Conservation (phyloP, 2,329 filamentous ascomycete genomes). For the Botryotinia narcissicola region DNA sequence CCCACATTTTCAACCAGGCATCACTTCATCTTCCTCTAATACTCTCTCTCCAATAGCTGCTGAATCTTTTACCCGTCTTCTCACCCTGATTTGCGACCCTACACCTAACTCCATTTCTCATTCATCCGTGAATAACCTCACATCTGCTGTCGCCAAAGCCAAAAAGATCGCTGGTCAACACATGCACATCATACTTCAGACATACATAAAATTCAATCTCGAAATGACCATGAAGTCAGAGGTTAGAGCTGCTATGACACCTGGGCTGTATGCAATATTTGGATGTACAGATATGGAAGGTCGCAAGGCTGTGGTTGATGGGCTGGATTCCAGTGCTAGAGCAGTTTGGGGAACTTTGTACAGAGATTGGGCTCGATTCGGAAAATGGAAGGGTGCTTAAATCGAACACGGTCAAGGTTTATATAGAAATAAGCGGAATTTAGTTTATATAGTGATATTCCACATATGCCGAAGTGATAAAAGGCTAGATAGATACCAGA, state of each 20-base stretch:
- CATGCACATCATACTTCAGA: conserved; percentile 59
- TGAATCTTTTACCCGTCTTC: conserved; percentile 43
- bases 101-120: conserved; percentile 55
- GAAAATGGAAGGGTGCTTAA: conserved; percentile 15
- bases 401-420: background rate
- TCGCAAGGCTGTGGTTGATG: conserved; percentile 57
- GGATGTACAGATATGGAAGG: conserved; percentile 49
- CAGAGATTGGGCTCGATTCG: conserved; percentile 47
- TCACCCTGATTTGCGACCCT: conserved; percentile 60
- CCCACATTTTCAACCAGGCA: conserved; percentile 25
- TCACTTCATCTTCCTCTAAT: conserved; percentile 42
- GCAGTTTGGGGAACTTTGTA: conserved; percentile 59
- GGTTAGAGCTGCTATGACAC: conserved; percentile 55
- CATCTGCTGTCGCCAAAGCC: conserved; percentile 59
- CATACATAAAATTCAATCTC: conserved; percentile 60
- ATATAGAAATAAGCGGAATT: background rate
- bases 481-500: background rate
- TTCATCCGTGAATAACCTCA: conserved; percentile 45
- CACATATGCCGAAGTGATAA: background rate
- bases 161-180: conserved; percentile 60
- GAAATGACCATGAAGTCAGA: conserved; percentile 51
- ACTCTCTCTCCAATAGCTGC: conserved; percentile 40
- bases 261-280: conserved; percentile 58
- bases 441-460: background rate
- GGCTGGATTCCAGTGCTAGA: conserved; percentile 57